phyloP scores from a whole-genome alignment of 2,329 filamentous ascomycete species.

The Sclerotinia spermophila region DNA sequence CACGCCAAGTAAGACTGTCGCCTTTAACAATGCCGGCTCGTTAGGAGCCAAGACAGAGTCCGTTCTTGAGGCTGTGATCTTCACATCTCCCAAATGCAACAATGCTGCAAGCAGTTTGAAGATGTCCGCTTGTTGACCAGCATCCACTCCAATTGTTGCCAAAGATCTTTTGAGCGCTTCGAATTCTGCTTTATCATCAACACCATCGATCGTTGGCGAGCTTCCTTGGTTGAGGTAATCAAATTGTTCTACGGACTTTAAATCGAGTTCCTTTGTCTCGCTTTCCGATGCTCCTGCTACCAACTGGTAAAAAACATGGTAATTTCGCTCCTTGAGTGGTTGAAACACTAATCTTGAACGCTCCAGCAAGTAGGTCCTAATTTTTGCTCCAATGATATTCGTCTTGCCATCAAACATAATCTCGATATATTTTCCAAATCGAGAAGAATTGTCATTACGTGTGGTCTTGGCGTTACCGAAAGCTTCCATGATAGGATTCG shows the following conservation, averaged over 20 bases:
- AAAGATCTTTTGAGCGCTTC: constrained; percentile 82
- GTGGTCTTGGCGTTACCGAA: constrained; percentile 99
- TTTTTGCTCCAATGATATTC: constrained; percentile 96
- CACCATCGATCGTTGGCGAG: constrained; percentile 84
- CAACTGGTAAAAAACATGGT: constrained; percentile 98
- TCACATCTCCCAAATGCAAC: constrained; percentile 92
- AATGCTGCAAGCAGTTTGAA: constrained; percentile 88
- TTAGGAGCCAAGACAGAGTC: constrained; percentile 78
- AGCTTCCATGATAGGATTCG: constrained; percentile 99
- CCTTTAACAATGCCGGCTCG: constrained; percentile 78
- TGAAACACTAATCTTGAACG: constrained; percentile 96
- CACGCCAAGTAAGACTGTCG: constrained; percentile 83
- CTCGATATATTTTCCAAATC: constrained; percentile 99
- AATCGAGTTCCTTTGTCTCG: constrained; percentile 73
- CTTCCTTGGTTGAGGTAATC: constrained; percentile 96
- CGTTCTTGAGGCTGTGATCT: constrained; percentile 84
- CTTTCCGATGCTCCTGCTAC: constrained; percentile 85
- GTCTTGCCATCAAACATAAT: constrained; percentile 97
- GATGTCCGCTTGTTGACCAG: constrained; percentile 73
- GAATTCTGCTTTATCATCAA: constrained; percentile 95
- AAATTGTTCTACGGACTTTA: constrained; percentile 84
- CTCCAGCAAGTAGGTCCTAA: constrained; percentile 91
- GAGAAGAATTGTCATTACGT: constrained; percentile 96
- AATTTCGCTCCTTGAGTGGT: constrained; percentile 94
- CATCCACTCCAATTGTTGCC: constrained; percentile 78